Evolutionary conservation across 805 yeast species (phyloP).

Genomic region (Brettanomyces bruxellensis): DNA sequence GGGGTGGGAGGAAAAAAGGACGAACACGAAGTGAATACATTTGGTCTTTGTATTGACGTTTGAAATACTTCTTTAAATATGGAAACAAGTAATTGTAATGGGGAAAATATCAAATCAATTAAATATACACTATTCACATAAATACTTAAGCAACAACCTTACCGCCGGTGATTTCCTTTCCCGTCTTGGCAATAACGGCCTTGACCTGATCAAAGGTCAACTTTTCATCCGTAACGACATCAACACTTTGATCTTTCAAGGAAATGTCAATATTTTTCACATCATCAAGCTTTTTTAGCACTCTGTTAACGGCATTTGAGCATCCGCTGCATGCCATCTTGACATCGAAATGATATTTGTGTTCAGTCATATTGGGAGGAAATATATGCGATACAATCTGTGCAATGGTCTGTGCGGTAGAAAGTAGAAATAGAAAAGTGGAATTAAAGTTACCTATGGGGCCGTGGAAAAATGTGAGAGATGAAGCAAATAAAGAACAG

Average conservation of each 20-base stretch:
- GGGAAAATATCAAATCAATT: not conserved
- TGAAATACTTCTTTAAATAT: not conserved
- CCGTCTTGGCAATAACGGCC: constrained; percentile 79
- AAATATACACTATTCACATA: not conserved
- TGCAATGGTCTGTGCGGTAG: no score
- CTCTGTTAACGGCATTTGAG: constrained; percentile 78
- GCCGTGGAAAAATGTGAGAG: no score
- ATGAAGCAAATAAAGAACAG: no score
- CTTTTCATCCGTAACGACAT: constrained; percentile 49
- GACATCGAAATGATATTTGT: constrained; percentile 66
- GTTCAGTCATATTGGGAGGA: not conserved
- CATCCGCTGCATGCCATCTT: constrained; percentile 85
- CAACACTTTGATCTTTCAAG: constrained; percentile 73
- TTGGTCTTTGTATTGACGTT: no score
- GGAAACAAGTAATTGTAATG: not conserved
- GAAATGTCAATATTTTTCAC: constrained; percentile 68
- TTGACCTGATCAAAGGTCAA: constrained; percentile 72
- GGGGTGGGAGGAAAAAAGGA: no score
- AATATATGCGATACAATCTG: no score
- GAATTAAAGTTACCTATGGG: no score
- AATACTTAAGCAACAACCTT: constrained; percentile 32
- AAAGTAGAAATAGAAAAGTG: no score
- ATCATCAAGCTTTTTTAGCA: constrained; percentile 60
- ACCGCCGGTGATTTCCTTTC: constrained; percentile 72
- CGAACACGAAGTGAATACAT: no score